phyloP scores from a whole-genome alignment of 257 asterid genomes.

The Ballota nigra region DNA sequence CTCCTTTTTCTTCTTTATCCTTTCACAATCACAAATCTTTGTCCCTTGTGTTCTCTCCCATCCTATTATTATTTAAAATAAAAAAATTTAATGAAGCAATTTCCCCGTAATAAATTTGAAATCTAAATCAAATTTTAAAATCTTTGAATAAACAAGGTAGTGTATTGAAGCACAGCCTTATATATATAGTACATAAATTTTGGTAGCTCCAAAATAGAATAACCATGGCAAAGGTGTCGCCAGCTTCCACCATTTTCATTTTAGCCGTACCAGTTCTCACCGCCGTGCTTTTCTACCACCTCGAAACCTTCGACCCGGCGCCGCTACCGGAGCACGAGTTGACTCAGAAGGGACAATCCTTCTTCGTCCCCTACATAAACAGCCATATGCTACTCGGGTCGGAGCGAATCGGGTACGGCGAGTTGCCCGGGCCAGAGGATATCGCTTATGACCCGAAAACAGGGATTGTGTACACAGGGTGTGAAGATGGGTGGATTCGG shows the following conservation, averaged over 20 bases:
- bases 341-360: slow-evolving; percentile 25
- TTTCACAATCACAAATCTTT: too few relatives aligned
- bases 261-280: slow-evolving; percentile 41
- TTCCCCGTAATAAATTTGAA: too few relatives aligned
- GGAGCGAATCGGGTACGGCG: slow-evolving; percentile 64
- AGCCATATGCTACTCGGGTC: slow-evolving; percentile 48
- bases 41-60: too few relatives aligned
- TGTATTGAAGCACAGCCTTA: too few relatives aligned
- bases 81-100: too few relatives aligned
- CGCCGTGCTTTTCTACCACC: slow-evolving; percentile 51
- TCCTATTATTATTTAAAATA: too few relatives aligned
- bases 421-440: slow-evolving; percentile 67
- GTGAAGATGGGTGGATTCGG: slow-evolving; percentile 75
- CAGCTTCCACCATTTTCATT: slow-evolving; percentile 25
- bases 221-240: too few relatives aligned
- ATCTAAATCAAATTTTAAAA: too few relatives aligned
- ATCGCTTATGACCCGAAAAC: slow-evolving; percentile 55
- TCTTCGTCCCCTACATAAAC: slow-evolving; percentile 41
- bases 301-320: slow-evolving; percentile 66
- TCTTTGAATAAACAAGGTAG: too few relatives aligned
- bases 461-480: slow-evolving; percentile 67
- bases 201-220: not conserved
- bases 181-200: too few relatives aligned
- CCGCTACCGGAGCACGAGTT: slow-evolving; percentile 44
- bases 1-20: too few relatives aligned